Evolutionary conservation across 78 protist species (phyloP), one percentile per base, ranked within the genome.

Genomic region (Cavenderia fasciculata): DNA sequence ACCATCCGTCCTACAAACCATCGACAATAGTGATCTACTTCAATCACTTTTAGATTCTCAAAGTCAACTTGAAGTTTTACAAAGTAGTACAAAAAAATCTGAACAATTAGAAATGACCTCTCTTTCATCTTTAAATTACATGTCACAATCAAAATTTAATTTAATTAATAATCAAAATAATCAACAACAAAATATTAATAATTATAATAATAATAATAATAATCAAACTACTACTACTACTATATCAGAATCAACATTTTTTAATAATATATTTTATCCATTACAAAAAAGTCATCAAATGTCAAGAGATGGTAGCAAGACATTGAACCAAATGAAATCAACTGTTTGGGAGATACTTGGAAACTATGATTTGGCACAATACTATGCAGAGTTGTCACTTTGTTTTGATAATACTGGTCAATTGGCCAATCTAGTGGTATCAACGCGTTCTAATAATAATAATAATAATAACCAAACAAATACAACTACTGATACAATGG

Each of bases 261-360:
- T 46, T 46, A 52, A 34, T 27, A 77, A 82, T 68, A 82, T 82
- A 65, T 82, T 82, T 31, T 65, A 46, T 56, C 75, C 75, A 38
- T 14, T 82, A 11, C 59, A 82, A 49, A 40, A 31, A 11, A 31
- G 56, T 12, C 44, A 54, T 23, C 12, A 41, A 14, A 2, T 68
- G 18, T 63, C 51, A 25, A 49, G 38, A n/a, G 21, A 25, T 12
- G 68, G 43, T 56, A 54, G 12, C 23, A 38, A 12, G 16, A 1
- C 59, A 1, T 36, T 38, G 8, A n/a, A 61, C 27, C 54, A 47
- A 8, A 18, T 82, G n/a, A 38, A 68, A 29, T 52, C 89, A 18
- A 56, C 52, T 14, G 63, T 38, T 18, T 82, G 89, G 89, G 89
- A 82, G 34, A 7, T 82, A 16, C 31, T 82, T 10, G 89, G 89